A percentile compares a stretch with the other conserved stretches of the same genome.
phyloP scores from a whole-genome alignment of 2,329 filamentous ascomycete species.

The Talaromyces sp. region DNA sequence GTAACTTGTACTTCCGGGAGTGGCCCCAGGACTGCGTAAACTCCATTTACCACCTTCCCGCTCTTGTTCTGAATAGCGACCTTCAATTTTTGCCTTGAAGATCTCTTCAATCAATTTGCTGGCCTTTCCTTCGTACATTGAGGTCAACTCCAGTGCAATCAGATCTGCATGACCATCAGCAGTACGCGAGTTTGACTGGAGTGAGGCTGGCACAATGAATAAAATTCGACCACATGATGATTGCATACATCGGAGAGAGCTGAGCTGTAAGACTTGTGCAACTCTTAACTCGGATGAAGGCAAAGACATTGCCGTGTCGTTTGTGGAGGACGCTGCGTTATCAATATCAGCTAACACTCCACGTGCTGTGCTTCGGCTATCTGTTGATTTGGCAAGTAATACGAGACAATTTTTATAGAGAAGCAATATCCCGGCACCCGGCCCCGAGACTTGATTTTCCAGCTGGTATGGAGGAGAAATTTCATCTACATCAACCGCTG shows the following conservation, averaged over 20 bases:
- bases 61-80: slow-evolving; percentile 79
- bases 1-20: slow-evolving; percentile 57
- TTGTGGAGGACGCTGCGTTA: slow-evolving; percentile 66
- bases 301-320: slow-evolving; percentile 27
- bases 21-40: slow-evolving; percentile 68
- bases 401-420: slow-evolving; percentile 83
- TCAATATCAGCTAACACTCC: slow-evolving; percentile 84
- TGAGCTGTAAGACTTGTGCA: slow-evolving; percentile 69
- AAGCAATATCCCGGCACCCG: slow-evolving; percentile 71
- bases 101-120: slow-evolving; percentile 80
- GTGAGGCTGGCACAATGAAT: slow-evolving; percentile 37
- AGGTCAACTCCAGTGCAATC: slow-evolving; percentile 71
- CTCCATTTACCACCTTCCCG: slow-evolving; percentile 81
- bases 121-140: slow-evolving; percentile 76
- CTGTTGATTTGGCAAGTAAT: slow-evolving; percentile 70
- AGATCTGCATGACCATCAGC: slow-evolving; percentile 46
- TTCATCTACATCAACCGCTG: slow-evolving; percentile 78
- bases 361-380: slow-evolving; percentile 68
- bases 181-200: slow-evolving; percentile 19
- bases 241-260: slow-evolving; percentile 68
- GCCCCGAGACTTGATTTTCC: slow-evolving; percentile 42
- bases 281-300: slow-evolving; percentile 71
- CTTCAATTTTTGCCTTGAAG: slow-evolving; percentile 81
- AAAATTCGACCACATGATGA: slow-evolving; percentile 43
- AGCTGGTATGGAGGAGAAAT: slow-evolving; percentile 70